Percentiles rank a stretch among this genome's conserved stretches.
Conservation (phyloP, 495 filamentous ascomycete genomes). For the Penicillium bialowiezense region DNA sequence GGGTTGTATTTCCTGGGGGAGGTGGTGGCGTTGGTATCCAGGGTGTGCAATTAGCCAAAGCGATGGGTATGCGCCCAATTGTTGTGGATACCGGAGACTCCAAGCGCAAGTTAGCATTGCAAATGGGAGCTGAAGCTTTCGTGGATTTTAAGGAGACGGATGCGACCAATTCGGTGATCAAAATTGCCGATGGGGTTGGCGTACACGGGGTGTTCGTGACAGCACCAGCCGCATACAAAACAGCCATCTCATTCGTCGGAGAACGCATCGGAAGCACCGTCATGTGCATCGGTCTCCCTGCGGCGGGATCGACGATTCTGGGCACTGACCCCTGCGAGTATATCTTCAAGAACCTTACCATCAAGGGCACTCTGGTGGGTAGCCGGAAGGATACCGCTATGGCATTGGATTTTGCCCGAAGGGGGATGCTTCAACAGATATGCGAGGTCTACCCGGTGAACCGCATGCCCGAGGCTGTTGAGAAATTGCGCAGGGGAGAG, state of each 20-base stretch:
- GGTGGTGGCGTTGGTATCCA: slow-evolving; percentile 65
- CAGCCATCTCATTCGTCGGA: slow-evolving; percentile 35
- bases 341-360: slow-evolving; percentile 40
- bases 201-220: slow-evolving; percentile 52
- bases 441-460: slow-evolving; percentile 41
- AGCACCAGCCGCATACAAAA: slow-evolving; percentile 45
- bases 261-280: slow-evolving; percentile 39
- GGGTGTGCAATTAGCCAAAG: slow-evolving; percentile 57
- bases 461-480: slow-evolving; percentile 37
- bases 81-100: slow-evolving; percentile 45
- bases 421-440: slow-evolving; percentile 42
- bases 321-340: slow-evolving; percentile 43
- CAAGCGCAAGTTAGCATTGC: slow-evolving; percentile 37
- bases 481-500: slow-evolving; percentile 37
- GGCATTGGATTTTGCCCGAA: slow-evolving; percentile 45
- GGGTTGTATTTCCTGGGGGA: slow-evolving; percentile 51
- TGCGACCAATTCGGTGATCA: slow-evolving; percentile 34
- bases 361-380: slow-evolving; percentile 48
- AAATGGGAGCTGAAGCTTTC: slow-evolving; percentile 52
- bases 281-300: slow-evolving; percentile 45
- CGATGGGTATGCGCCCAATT: slow-evolving; percentile 54
- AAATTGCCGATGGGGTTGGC: slow-evolving; percentile 43
- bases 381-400: slow-evolving; percentile 43
- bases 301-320: slow-evolving; percentile 27
- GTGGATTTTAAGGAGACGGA: slow-evolving; percentile 46